phyloP scores from a whole-genome alignment of 208 protist species.

The Crithidia fasciculata region DNA sequence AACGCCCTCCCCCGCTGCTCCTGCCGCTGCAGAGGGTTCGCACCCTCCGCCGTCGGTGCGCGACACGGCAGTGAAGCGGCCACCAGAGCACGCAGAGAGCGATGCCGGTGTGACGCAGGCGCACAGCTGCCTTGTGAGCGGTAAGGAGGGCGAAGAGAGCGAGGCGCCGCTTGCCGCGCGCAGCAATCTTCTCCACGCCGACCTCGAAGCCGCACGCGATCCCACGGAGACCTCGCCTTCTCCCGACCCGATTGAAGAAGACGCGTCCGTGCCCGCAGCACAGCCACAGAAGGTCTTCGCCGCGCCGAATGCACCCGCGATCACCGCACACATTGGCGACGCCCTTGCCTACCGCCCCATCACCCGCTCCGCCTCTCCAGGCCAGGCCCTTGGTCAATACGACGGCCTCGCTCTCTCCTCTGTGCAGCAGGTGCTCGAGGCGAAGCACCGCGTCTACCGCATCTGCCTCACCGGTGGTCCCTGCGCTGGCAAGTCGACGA shows the following conservation, averaged over 20 bases:
- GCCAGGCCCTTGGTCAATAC: constrained; percentile 49
- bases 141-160: neutral
- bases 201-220: neutral
- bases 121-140: neutral
- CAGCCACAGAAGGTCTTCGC: neutral
- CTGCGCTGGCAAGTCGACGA: constrained; percentile 83
- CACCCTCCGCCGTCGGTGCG: neutral
- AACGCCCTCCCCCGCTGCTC: no score
- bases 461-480: constrained; percentile 85
- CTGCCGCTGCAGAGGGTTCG: neutral
- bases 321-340: neutral
- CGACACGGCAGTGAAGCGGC: constrained; percentile 12
- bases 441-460: constrained; percentile 60
- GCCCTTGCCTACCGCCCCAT: constrained; percentile 35
- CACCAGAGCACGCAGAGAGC: constrained; percentile 1
- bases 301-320: neutral
- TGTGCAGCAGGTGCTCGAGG: constrained; percentile 56
- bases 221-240: constrained; percentile 23
- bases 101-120: neutral
- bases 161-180: neutral
- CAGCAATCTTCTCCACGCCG: neutral
- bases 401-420: constrained; percentile 41
- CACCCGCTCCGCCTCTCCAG: constrained; percentile 65
- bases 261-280: neutral
- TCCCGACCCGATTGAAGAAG: constrained; percentile 5